Conservation (phyloP, 2,329 filamentous ascomycete genomes). For the Penicillium sp. region DNA sequence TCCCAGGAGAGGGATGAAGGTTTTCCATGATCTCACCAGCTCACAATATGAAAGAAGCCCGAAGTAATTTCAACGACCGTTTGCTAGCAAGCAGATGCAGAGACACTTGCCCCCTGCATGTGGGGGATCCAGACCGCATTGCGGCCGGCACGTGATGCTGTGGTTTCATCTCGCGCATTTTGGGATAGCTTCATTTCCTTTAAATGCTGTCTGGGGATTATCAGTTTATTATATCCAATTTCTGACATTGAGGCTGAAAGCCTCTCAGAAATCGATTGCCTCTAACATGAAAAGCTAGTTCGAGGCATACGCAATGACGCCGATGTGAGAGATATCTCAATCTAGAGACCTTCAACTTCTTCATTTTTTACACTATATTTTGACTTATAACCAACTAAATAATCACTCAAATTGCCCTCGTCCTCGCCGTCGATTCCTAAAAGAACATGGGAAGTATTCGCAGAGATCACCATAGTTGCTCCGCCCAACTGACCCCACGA, state of each 20-base stretch:
- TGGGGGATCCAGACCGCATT: conserved; percentile 8
- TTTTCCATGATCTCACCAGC: conserved; percentile 15
- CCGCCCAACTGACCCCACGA: not conserved
- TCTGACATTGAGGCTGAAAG: not conserved
- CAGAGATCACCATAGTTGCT: not conserved
- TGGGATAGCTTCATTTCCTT: conserved; percentile 2
- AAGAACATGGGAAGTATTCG: not conserved
- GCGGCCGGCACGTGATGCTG: conserved; percentile 5
- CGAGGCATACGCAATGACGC: not conserved
- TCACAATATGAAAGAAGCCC: conserved; percentile 3
- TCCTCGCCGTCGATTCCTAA: not conserved
- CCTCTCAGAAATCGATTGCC: not conserved
- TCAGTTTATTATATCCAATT: not conserved
- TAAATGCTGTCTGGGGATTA: not conserved
- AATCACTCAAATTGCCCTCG: not conserved
- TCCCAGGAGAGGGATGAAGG: conserved; percentile 9
- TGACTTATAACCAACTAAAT: not conserved
- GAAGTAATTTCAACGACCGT: conserved; percentile 1
- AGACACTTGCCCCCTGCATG: conserved; percentile 4
- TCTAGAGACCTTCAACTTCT: not conserved
- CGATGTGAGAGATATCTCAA: not conserved
- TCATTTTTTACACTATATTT: not conserved
- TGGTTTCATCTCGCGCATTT: not conserved
- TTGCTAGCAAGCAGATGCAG: conserved; percentile 6
- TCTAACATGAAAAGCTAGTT: not conserved